Base-by-base conservation (phyloP, 2,329 filamentous ascomycete genomes). In the Scedosporium apiospermum region DNA sequence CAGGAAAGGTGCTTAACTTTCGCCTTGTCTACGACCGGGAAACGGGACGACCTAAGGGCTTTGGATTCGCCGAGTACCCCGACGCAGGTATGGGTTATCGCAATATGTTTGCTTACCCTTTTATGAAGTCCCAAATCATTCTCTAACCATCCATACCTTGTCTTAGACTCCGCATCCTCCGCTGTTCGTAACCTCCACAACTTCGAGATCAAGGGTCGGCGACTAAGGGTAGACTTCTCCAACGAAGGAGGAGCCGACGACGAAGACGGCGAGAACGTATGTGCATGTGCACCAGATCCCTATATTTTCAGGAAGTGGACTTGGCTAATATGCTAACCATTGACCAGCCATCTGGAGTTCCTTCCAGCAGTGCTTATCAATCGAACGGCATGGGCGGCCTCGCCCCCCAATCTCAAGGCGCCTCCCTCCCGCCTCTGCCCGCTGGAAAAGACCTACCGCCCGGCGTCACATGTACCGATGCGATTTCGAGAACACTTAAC, bases 151-250 rank as follows among this genome's bases (percentile, higher is more conserved):
- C 55, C 27, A 49, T 42, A 46, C 63, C 60, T 42, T 64, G 62
- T 61, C 34, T 60, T 58, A 86, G 85, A 88, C 69, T 88, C 92
- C 27, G 95, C 95, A 38, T 91, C 93, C 44, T 96, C 92, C 2
- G 95, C 95, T 2, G 93, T 98, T 58, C 88, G 93, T 68, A 98
- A 99, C 72, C 80, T 98, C 61, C 96, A 98, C 77, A 92, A 96
- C 74, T 88, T 91, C 76, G 93, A 98, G 73, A 87, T 97, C 71
- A 96, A 96, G 88, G 92, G 92, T 62, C 86, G 95, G 70, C 96
- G 96, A 75, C 83, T 99, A 66, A 86, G 93, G 65, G 95, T 99
- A 63, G 95, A 98, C 75, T 99, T 96, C 76, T 95, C 91, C 64
- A 96, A 96, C 74, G 93, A 97, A 73, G 91, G 91, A 67, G 88